A percentile compares a stretch with the other conserved stretches of the same genome.
Evolutionary conservation across 2,329 filamentous ascomycete genomes (phyloP).

Genomic region (Epichloe sp.): DNA sequence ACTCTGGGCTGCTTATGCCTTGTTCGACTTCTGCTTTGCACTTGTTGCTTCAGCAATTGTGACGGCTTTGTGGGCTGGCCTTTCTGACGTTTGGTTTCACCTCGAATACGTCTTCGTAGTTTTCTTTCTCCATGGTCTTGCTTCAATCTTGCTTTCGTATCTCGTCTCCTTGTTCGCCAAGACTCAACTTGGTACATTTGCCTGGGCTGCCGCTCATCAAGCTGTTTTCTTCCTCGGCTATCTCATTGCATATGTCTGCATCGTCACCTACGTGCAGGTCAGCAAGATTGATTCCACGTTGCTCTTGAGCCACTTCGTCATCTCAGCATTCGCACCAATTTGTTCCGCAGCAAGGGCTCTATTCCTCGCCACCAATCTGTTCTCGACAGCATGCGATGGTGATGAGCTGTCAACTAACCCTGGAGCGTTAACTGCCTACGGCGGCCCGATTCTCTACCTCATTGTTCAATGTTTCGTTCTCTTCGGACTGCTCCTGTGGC

Average conservation of each 20-base stretch:
- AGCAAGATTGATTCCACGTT: constrained; percentile 55
- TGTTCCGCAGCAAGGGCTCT: constrained; percentile 62
- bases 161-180: constrained; percentile 66
- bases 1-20: constrained; percentile 71
- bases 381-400: constrained; percentile 63
- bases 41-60: constrained; percentile 50
- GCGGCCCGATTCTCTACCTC: constrained; percentile 74
- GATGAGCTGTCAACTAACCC: constrained; percentile 53
- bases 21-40: constrained; percentile 69
- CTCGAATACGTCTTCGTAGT: constrained; percentile 72
- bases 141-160: constrained; percentile 65
- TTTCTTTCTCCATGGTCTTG: constrained; percentile 68
- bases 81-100: constrained; percentile 59
- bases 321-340: constrained; percentile 63
- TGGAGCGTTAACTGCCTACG: constrained; percentile 59
- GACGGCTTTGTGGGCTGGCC: constrained; percentile 54
- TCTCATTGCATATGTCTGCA: constrained; percentile 56
- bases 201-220: constrained; percentile 66
- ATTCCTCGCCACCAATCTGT: constrained; percentile 69
- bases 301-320: constrained; percentile 58
- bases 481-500: constrained; percentile 63
- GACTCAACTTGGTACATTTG: constrained; percentile 74
- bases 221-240: constrained; percentile 59
- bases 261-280: constrained; percentile 62
- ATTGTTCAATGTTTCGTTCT: constrained; percentile 59